Evolutionary conservation across 139 green algal species (phyloP).

Genomic region (Penium margaritaceum): DNA sequence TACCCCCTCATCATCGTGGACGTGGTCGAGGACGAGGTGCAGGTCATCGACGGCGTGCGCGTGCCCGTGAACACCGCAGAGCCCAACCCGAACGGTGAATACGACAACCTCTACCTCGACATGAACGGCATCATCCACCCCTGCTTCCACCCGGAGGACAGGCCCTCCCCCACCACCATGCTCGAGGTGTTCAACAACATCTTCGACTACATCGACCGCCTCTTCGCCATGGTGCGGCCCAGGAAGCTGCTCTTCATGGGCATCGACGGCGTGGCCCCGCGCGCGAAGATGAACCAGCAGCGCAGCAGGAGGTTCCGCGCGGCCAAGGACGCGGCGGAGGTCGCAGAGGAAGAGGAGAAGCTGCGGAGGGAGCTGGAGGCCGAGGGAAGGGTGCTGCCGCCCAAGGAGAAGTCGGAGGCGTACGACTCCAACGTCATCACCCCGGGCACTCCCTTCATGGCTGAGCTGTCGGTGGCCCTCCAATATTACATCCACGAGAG

Average conservation of each 20-base stretch:
- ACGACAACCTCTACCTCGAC: slow-evolving; percentile 98
- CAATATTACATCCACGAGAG: slow-evolving; percentile 94
- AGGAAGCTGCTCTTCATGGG: slow-evolving; percentile 95
- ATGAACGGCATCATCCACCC: slow-evolving; percentile 99
- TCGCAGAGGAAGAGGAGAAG: slow-evolving; percentile 70
- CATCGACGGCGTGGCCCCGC: slow-evolving; percentile 92
- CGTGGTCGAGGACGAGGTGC: slow-evolving; percentile 71
- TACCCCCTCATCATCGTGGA: slow-evolving; percentile 93
- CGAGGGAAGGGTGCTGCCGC: slow-evolving; percentile 65
- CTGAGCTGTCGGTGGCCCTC: slow-evolving; percentile 78
- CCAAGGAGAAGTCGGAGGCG: slow-evolving; percentile 62
- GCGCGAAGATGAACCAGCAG: slow-evolving; percentile 99
- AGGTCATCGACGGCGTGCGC: slow-evolving; percentile 67
- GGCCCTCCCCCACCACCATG: slow-evolving; percentile 81
- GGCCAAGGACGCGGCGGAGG: slow-evolving; percentile 77
- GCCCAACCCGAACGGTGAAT: slow-evolving; percentile 95
- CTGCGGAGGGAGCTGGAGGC: slow-evolving; percentile 78
- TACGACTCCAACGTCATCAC: slow-evolving; percentile 96
- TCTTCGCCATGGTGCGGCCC: slow-evolving; percentile 92
- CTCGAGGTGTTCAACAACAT: slow-evolving; percentile 93
- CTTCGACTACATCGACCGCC: slow-evolving; percentile 98
- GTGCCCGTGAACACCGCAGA: slow-evolving; percentile 78
- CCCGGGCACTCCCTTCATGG: slow-evolving; percentile 96
- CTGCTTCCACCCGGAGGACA: slow-evolving; percentile 99
- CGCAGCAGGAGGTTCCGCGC: slow-evolving; percentile 86